Base-by-base conservation (phyloP, 2,329 filamentous ascomycete genomes). In the Trichoderma cornu-damae region DNA sequence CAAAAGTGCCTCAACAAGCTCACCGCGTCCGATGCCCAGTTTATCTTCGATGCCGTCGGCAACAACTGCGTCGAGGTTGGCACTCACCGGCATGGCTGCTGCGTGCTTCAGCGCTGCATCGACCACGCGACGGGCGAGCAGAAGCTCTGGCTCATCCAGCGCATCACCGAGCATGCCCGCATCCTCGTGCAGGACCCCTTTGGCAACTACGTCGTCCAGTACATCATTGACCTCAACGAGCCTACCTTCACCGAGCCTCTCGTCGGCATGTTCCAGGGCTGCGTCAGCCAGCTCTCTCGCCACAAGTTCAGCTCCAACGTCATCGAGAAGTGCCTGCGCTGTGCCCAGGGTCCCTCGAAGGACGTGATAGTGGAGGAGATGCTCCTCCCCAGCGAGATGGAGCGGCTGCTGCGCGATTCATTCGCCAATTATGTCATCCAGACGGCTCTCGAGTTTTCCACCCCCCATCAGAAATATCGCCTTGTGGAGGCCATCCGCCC, bases 291-390 rank as follows among this genome's bases (percentile, higher is more conserved):
- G 73, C 82, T 82, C 14, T 97, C 94, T 5, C 92, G 91, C 70
- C 94, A 99, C 77, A 99, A 99, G 75, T 99, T 99, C 77, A 96
- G 91, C 76, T 97, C 94, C 67, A 99, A 99, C 66, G 94, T 99
- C 58, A 93, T 99, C 62, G 94, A 99, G 77, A 99, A 99, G 72
- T 92, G 89, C 67, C 77, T 97, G 59, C 90, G 94, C 57, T 96
- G 90, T 69, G 87, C 92, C 34, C 84, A 88, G 60, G 78, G 84
- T 22, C 77, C 82, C 8, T 88, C 88, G 51, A 91, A 88, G 69
- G 87, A 90, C 65, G 79, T 86, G 71, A 86, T 99, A 74, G 87
- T 96, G 59, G 83, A 88, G 34, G 94, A 97, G 75, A 86, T 99
- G 68, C 78, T 86, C 58, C 68, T 75, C 7, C 82, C 86, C 3